Conservation (phyloP, 2,329 filamentous ascomycete genomes). For the Monascus ruber region DNA sequence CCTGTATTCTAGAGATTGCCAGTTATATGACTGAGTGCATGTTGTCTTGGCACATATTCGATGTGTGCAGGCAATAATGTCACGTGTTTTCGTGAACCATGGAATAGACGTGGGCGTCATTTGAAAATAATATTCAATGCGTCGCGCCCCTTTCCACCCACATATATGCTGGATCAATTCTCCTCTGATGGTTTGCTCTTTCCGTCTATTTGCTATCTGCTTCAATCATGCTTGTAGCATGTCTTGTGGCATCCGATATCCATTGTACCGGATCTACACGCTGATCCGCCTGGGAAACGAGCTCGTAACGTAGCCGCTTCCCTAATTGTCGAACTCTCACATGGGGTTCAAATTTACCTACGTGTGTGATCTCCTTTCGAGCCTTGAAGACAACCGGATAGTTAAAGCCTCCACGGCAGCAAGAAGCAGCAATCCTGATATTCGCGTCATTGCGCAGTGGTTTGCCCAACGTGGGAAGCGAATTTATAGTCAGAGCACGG, state of each 20-base stretch:
- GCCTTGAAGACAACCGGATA: constrained; percentile 43
- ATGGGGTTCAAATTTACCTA: constrained; percentile 50
- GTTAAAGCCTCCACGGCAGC: constrained; percentile 21
- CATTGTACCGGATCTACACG: not conserved
- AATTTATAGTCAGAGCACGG: constrained; percentile 47
- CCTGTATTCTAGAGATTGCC: not conserved
- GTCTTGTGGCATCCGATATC: constrained; percentile 1
- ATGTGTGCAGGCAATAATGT: not conserved
- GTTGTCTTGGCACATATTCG: no score
- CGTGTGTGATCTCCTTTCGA: constrained; percentile 63
- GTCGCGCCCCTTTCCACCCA: no score
- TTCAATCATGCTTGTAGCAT: not conserved
- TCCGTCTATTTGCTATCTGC: no score
- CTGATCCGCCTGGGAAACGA: not conserved
- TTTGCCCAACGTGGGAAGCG: constrained; percentile 51
- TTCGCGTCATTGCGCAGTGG: constrained; percentile 51
- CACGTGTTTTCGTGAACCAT: constrained; percentile 26
- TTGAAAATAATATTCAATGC: no score
- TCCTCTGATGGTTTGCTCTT: no score
- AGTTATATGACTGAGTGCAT: no score
- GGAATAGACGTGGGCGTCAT: constrained; percentile 7
- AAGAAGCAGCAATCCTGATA: constrained; percentile 21
- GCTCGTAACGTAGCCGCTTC: not conserved
- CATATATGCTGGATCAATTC: no score
- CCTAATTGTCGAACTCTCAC: not conserved